Conservation (phyloP, 176 grass and related monocot species). For the Raddia distichophylla region DNA sequence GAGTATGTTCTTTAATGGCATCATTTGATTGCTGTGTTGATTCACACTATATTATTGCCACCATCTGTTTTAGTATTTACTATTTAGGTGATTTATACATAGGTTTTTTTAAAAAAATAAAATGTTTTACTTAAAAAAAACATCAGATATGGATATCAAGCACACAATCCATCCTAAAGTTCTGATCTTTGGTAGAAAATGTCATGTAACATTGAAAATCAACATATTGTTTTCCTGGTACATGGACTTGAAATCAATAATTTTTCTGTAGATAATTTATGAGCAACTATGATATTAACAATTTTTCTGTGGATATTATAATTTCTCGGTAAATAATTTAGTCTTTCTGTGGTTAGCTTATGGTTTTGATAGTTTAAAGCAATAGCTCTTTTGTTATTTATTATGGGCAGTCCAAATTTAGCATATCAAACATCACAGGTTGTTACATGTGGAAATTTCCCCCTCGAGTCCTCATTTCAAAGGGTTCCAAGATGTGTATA, state of each 20-base stretch:
- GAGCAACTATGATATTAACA: too few relatives aligned
- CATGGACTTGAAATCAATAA: neutral
- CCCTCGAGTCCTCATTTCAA: constrained; percentile 77
- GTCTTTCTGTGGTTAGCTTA: constrained; percentile 11
- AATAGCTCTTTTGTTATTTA: neutral
- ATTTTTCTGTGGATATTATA: neutral
- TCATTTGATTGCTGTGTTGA: constrained; percentile 7
- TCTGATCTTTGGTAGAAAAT: neutral
- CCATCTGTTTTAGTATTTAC: neutral
- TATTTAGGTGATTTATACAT: constrained; percentile 3
- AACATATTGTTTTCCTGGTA: constrained; percentile 10
- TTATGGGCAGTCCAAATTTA: neutral
- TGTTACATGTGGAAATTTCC: constrained; percentile 82
- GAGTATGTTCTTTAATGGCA: neutral
- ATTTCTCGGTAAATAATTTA: neutral
- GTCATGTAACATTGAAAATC: constrained; percentile 3
- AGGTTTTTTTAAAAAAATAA: neutral
- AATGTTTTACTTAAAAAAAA: constrained; percentile 3
- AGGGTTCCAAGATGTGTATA: constrained; percentile 83
- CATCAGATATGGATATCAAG: neutral
- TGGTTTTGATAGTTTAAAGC: constrained; percentile 16
- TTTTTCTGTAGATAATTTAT: neutral
- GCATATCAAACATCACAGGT: constrained; percentile 48
- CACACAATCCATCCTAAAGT: neutral
- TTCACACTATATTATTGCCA: neutral